These are phyloP conservation scores for Alternaria longipes DNA, from an alignment of 2,329 filamentous ascomycete species.

Conservation along the genomic window DNA sequence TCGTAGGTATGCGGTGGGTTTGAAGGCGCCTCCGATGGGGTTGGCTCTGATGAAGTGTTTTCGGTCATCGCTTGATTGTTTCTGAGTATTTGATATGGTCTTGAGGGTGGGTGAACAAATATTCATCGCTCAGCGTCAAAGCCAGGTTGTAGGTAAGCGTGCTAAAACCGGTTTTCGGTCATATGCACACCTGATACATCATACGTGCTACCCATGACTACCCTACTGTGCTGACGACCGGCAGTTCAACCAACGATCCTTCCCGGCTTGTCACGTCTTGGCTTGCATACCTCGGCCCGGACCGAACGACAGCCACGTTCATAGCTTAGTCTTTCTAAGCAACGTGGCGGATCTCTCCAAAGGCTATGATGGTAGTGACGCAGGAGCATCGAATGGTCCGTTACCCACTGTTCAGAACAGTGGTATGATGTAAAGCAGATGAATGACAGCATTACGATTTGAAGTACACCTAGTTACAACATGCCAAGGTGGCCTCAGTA, in stretches of 20 bases:
- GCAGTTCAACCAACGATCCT: neutral
- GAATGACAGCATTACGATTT: accelerated
- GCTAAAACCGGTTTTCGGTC: neutral
- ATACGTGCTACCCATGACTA: neutral
- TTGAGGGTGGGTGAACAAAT: neutral
- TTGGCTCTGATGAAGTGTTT: neutral
- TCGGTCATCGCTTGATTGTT: neutral
- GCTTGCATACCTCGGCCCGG: neutral
- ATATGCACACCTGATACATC: neutral
- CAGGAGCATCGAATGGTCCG: accelerated
- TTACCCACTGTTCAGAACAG: accelerated
- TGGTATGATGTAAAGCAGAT: accelerated
- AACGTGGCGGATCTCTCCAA: accelerated
- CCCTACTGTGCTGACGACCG: accelerated
- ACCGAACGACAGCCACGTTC: no score
- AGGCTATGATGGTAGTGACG: accelerated
- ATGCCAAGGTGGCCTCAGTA: no score
- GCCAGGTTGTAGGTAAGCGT: accelerated
- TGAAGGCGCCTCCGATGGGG: neutral
- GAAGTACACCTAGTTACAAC: no score
- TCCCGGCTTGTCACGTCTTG: neutral
- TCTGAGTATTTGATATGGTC: accelerated
- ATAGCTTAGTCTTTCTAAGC: accelerated
- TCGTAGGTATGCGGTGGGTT: neutral
- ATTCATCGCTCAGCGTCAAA: neutral